phyloP scores from a whole-genome alignment of 129 eudicot genomes.

The Sambucus nigra region DNA sequence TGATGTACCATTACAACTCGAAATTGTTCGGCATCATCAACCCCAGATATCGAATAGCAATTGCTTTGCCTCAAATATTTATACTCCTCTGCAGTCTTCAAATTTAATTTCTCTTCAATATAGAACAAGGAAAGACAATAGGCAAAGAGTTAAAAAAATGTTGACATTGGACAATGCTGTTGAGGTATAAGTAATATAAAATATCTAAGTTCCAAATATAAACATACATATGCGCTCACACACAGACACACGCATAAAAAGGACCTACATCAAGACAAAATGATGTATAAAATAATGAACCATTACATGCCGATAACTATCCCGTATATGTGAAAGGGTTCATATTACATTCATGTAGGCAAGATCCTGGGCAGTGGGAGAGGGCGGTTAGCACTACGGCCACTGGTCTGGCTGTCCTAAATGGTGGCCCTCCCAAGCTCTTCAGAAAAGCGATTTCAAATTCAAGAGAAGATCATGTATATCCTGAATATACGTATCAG shows the following conservation, averaged over 20 bases:
- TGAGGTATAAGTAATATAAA: no score
- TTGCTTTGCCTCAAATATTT: conserved; percentile 79
- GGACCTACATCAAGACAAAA: neutral
- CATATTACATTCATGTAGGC: no score
- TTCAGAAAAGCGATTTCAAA: no score
- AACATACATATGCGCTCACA: neutral
- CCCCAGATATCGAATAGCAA: conserved; percentile 84
- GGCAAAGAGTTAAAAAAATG: neutral
- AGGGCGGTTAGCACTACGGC: no score
- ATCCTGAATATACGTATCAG: no score
- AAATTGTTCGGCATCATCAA: conserved; percentile 89
- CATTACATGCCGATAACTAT: no score
- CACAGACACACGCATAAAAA: no score
- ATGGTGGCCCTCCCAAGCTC: no score
- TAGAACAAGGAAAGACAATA: conserved; percentile 4
- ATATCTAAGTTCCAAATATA: neutral
- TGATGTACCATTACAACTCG: conserved; percentile 53
- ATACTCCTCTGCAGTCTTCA: conserved; percentile 57
- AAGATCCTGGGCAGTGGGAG: no score
- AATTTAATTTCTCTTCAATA: conserved; percentile 63
- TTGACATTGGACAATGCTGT: neutral
- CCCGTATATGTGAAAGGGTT: no score
- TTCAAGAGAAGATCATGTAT: no score
- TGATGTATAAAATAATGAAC: neutral
- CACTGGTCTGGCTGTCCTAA: no score